Evolutionary conservation across 2,329 filamentous ascomycete species (phyloP), one percentile per base, ranked within the genome.

Genomic region (Colletotrichum sp.): DNA sequence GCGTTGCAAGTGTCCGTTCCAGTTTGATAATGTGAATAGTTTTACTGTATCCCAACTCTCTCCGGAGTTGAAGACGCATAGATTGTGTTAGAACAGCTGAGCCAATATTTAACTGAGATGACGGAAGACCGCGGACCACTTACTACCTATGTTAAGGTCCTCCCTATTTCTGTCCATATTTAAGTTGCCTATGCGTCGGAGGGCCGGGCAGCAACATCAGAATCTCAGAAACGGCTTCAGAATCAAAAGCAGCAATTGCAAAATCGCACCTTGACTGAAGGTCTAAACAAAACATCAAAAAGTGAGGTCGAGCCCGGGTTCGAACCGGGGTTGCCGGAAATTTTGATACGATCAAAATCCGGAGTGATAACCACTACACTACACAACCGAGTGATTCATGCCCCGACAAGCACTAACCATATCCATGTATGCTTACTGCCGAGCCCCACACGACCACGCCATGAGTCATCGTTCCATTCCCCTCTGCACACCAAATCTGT

Each of bases 281-380:
- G n/a, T n/a, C n/a, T n/a, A n/a, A n/a, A 9, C 15, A 8, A 28
- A 64, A 44, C 5, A 2, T 7, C 7, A 39, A 64, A 76, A 75
- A 67, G 13, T 10, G 34, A 76, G 74, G 74, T 76, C 74, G 74
- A 59, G 65, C 74, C 74, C 74, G 74, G 74, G 74, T 76, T 76
- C 74, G 74, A 76, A 76, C 74, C 74, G 74, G 74, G 74, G 74
- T 74, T 69, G 70, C 74, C 74, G 70, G 74, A 76, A 76, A 4
- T 55, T 34, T 34, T 59, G 70, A 74, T 49, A 28, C 59, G 49
- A 74, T 76, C 74, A 76, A 76, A 76, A 76, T 76, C 74, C 70
- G 74, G 74, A 74, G 74, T 76, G 74, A 74, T 76, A 69, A 76
- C 74, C 74, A 76, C 74, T 76, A 76, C 74, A 76, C 74, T 74